Evolutionary conservation across 768 basidiomycete genomes (phyloP).

Genomic region (Boletus sensibilis): DNA sequence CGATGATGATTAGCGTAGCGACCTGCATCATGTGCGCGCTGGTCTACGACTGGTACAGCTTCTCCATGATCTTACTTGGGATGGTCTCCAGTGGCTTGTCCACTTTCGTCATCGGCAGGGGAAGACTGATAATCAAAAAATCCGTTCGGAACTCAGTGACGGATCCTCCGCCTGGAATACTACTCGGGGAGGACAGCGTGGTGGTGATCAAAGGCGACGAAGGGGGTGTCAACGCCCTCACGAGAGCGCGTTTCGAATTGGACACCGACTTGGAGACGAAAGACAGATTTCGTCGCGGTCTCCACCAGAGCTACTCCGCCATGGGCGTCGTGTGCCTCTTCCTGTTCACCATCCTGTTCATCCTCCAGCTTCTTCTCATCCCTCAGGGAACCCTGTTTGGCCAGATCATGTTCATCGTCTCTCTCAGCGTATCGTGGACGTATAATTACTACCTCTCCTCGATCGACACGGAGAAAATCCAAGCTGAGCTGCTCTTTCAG

Average conservation of each 20-base stretch:
- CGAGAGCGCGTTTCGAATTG: constrained; percentile 26
- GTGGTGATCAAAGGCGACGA: constrained; percentile 29
- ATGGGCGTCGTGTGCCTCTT: constrained; percentile 22
- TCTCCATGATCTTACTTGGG: constrained; percentile 32
- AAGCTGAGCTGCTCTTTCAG: constrained; percentile 21
- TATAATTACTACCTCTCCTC: constrained; percentile 32
- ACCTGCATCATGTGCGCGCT: constrained; percentile 25
- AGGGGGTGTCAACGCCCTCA: constrained; percentile 26
- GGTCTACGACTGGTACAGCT: constrained; percentile 31
- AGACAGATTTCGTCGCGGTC: background rate
- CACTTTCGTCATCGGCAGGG: constrained; percentile 27
- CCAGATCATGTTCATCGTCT: constrained; percentile 33
- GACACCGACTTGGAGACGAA: constrained; percentile 3
- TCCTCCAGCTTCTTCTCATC: constrained; percentile 34
- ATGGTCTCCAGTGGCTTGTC: constrained; percentile 30
- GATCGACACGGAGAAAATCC: constrained; percentile 31
- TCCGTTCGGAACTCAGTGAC: constrained; percentile 13
- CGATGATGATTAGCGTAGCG: constrained; percentile 21
- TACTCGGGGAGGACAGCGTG: constrained; percentile 18
- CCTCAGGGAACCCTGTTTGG: constrained; percentile 34
- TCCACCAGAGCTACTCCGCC: constrained; percentile 4
- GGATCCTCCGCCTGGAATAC: constrained; percentile 25
- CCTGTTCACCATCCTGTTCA: constrained; percentile 29
- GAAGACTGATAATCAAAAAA: constrained; percentile 19
- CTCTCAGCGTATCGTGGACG: constrained; percentile 30